phyloP scores from a whole-genome alignment of 306 rosid genomes.

The Quercus ilex region DNA sequence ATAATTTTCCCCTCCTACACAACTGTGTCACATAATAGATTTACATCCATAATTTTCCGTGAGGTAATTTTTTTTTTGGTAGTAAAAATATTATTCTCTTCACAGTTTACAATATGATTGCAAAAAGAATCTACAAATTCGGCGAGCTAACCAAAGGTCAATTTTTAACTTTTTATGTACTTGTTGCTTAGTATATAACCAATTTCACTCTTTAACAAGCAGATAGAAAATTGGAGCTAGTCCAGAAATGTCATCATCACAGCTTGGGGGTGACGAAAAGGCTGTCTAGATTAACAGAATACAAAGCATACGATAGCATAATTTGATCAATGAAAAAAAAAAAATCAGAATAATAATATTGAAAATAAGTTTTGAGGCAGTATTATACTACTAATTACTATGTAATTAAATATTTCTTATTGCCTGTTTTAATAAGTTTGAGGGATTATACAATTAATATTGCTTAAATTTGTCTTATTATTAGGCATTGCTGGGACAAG shows the following conservation, averaged over 20 bases:
- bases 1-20: no score
- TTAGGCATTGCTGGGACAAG: neutral
- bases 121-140: neutral
- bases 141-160: neutral
- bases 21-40: no score
- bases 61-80: neutral
- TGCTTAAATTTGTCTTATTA: no score
- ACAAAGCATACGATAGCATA: neutral
- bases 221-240: neutral
- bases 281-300: neutral
- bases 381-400: neutral
- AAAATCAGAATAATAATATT: neutral
- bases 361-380: neutral
- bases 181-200: neutral
- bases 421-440: neutral
- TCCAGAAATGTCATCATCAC: conserved; percentile 4
- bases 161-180: neutral
- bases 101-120: neutral
- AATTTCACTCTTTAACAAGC: neutral
- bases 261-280: conserved; percentile 2
- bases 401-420: neutral
- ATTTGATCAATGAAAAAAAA: neutral
- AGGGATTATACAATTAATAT: no score
- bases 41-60: neutral
- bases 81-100: neutral